phyloP scores from a whole-genome alignment of 805 yeast species.

The Pichia insulana region DNA sequence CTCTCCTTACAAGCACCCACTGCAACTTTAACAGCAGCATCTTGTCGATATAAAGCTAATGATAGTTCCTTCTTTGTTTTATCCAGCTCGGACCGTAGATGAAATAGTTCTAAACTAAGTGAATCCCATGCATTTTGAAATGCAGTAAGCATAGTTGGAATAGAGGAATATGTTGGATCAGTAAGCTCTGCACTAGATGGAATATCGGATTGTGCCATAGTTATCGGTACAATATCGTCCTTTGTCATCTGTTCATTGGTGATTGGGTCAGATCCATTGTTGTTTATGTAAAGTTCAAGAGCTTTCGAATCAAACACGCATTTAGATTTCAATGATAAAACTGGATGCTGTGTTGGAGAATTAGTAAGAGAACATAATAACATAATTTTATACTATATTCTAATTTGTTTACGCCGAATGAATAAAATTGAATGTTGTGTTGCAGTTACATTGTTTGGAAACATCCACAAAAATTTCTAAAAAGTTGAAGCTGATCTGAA shows the following conservation, averaged over 20 bases:
- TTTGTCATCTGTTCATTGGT: conserved; percentile 48
- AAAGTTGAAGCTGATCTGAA: too few species aligned
- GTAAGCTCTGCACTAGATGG: conserved; percentile 13
- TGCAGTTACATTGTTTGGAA: too few species aligned
- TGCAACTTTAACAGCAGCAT: conserved; percentile 85
- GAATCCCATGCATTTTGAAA: conserved; percentile 91
- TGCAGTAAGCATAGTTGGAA: conserved; percentile 66
- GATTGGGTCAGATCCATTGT: conserved; percentile 70
- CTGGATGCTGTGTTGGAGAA: conserved; percentile 59
- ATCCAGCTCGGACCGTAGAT: conserved; percentile 62
- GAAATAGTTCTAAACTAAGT: conserved; percentile 68
- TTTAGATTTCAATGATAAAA: conserved; percentile 64
- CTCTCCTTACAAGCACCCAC: conserved; percentile 66
- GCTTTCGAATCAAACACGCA: conserved; percentile 58
- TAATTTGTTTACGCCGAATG: too few species aligned
- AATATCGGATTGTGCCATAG: conserved; percentile 7
- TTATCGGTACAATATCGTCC: conserved; percentile 47
- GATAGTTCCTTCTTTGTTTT: conserved; percentile 65
- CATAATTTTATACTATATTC: too few species aligned
- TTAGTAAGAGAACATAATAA: conserved; percentile 47
- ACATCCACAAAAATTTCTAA: too few species aligned
- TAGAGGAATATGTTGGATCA: conserved; percentile 44
- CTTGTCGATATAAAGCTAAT: conserved; percentile 72
- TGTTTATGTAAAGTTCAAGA: conserved; percentile 51
- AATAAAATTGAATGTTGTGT: too few species aligned